Conservation (phyloP, 768 basidiomycete genomes). For the Suillus subalutaceus region DNA sequence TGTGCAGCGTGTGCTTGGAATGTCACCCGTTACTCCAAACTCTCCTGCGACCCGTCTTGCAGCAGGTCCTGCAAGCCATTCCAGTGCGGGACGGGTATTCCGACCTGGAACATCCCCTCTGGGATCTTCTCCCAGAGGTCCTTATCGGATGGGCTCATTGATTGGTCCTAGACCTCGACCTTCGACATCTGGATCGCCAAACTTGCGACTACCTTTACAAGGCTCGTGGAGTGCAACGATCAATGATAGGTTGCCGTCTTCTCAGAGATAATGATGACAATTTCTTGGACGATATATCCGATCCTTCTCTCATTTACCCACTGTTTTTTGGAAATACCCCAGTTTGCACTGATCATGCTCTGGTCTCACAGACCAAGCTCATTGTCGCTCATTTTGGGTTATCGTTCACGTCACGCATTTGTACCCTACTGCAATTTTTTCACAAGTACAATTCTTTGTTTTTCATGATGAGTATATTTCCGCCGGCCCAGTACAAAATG, state of each 20-base stretch:
- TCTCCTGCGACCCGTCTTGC: constrained; percentile 7
- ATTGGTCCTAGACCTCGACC: constrained; percentile 34
- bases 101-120: constrained; percentile 16
- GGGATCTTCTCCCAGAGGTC: neutral
- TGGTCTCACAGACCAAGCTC: constrained; percentile 3
- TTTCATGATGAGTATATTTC: constrained; percentile 5
- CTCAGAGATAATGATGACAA: constrained; percentile 3
- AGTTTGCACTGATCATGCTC: neutral
- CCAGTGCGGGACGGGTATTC: neutral
- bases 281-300: constrained; percentile 25
- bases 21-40: constrained; percentile 24
- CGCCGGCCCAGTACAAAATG: neutral
- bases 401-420: neutral
- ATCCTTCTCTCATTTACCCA: constrained; percentile 1
- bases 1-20: constrained; percentile 35
- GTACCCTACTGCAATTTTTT: constrained; percentile 14
- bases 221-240: constrained; percentile 26
- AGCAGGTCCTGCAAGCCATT: constrained; percentile 1
- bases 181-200: constrained; percentile 22
- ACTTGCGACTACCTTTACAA: constrained; percentile 34
- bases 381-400: constrained; percentile 6
- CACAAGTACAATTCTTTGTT: neutral
- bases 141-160: constrained; percentile 24
- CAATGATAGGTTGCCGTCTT: neutral
- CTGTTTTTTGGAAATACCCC: constrained; percentile 1